phyloP scores from a whole-genome alignment of 2,329 filamentous ascomycete genomes.

The Camptophora hylomeconis region DNA sequence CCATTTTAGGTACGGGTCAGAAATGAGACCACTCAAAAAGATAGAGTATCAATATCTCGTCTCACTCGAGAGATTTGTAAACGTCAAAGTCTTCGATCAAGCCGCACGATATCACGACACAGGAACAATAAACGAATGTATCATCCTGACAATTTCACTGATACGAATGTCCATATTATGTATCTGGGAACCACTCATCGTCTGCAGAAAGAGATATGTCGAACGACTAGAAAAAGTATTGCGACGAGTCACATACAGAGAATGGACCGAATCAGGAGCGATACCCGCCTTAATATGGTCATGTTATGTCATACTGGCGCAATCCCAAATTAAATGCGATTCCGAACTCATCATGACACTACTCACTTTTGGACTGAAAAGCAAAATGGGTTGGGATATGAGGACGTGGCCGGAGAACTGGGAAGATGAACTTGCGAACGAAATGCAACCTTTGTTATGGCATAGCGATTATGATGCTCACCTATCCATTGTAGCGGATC shows the following conservation, averaged over 20 bases:
- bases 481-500: background rate
- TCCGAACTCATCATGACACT: background rate
- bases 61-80: background rate
- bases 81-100: background rate
- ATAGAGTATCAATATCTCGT: constrained; percentile 1
- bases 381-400: background rate
- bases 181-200: background rate
- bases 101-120: background rate
- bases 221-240: background rate
- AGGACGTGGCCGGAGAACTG: background rate
- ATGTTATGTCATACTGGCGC: background rate
- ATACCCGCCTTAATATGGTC: background rate
- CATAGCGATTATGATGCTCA: background rate
- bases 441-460: background rate
- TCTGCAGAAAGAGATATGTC: background rate
- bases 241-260: background rate
- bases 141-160: background rate
- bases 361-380: background rate
- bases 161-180: background rate
- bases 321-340: background rate
- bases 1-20: background rate
- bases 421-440: background rate
- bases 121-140: constrained; percentile 1
- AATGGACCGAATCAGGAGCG: background rate
- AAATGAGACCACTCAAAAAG: background rate